Conservation (phyloP, 2,329 filamentous ascomycete genomes). For the Trichoderma citrinoviride region DNA sequence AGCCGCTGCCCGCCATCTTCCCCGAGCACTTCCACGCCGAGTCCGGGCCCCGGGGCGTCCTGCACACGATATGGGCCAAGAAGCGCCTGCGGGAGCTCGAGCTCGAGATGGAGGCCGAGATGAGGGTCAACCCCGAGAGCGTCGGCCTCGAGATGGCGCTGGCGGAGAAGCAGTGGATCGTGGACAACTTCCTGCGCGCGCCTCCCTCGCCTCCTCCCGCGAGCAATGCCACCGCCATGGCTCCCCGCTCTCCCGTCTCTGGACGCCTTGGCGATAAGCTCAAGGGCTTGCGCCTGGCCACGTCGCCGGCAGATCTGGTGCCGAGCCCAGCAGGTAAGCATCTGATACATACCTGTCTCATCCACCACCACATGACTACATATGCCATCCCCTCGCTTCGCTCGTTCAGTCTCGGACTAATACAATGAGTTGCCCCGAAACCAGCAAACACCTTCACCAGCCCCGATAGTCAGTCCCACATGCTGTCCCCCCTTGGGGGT, state of each 20-base stretch:
- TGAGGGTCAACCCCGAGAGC: conserved; percentile 72
- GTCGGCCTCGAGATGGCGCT: conserved; percentile 81
- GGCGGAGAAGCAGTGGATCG: conserved; percentile 82
- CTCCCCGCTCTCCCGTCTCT: conserved; percentile 63
- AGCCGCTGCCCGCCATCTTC: conserved; percentile 84
- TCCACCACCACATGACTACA: background rate
- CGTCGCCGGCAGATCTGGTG: conserved; percentile 63
- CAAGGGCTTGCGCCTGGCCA: conserved; percentile 74
- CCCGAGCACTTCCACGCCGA: conserved; percentile 69
- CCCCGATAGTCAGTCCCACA: conserved; percentile 34
- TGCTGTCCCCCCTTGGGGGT: conserved; percentile 33
- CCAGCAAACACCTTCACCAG: conserved; percentile 39
- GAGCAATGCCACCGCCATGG: conserved; percentile 33
- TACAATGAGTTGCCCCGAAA: background rate
- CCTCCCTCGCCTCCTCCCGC: conserved; percentile 25
- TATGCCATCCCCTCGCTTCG: background rate
- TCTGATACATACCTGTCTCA: background rate
- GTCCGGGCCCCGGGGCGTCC: conserved; percentile 72
- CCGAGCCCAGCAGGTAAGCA: conserved; percentile 50
- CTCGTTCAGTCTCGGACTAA: conserved; percentile 6
- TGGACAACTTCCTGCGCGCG: conserved; percentile 62
- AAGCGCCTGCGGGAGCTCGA: conserved; percentile 72
- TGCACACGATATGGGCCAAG: conserved; percentile 90
- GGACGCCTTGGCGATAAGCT: conserved; percentile 75
- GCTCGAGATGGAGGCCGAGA: conserved; percentile 72